phyloP scores from a whole-genome alignment of 352 stramenopile genomes.

The Globisporangium paddicum region DNA sequence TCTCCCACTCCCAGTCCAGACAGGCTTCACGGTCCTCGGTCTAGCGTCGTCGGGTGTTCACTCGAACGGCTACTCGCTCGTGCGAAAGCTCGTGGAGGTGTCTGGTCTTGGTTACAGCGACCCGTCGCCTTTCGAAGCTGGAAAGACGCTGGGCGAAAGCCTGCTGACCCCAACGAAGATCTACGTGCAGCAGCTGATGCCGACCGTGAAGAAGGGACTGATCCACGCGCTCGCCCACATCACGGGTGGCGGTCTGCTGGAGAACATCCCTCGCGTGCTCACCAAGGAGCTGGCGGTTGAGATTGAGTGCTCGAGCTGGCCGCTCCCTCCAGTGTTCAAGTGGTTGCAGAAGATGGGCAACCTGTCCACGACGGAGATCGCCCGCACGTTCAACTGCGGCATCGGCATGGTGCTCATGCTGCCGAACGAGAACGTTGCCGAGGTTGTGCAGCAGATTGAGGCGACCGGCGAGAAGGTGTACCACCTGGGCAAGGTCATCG shows the following conservation, averaged over 20 bases:
- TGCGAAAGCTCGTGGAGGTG: slow-evolving; percentile 95
- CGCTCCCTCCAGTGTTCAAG: slow-evolving; percentile 95
- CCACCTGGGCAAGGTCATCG: slow-evolving; percentile 83
- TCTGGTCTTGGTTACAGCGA: slow-evolving; percentile 81
- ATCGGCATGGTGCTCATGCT: slow-evolving; percentile 99
- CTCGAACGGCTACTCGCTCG: slow-evolving; percentile 99
- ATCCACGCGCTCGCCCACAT: slow-evolving; percentile 97
- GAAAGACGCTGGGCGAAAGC: slow-evolving; percentile 90
- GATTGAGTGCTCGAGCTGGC: slow-evolving; percentile 89
- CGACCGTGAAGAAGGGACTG: slow-evolving; percentile 67
- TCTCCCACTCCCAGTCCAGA: slow-evolving; percentile 79
- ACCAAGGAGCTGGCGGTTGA: slow-evolving; percentile 89
- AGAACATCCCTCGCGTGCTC: slow-evolving; percentile 98
- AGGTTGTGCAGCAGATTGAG: slow-evolving; percentile 81
- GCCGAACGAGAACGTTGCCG: slow-evolving; percentile 81
- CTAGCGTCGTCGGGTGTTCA: slow-evolving; percentile 95
- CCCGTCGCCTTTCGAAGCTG: slow-evolving; percentile 68
- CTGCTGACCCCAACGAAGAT: slow-evolving; percentile 97
- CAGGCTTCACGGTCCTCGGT: slow-evolving; percentile 93
- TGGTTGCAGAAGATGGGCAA: slow-evolving; percentile 94
- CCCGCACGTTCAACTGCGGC: slow-evolving; percentile 98
- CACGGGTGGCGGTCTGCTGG: slow-evolving; percentile 96
- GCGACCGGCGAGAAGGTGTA: slow-evolving; percentile 88
- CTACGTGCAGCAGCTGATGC: slow-evolving; percentile 93
- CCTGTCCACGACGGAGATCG: slow-evolving; percentile 94